Evolutionary conservation across 2,329 filamentous ascomycete genomes (phyloP), one percentile per base, ranked within the genome.

Genomic region (Pyrenophora tritici-repentis): DNA sequence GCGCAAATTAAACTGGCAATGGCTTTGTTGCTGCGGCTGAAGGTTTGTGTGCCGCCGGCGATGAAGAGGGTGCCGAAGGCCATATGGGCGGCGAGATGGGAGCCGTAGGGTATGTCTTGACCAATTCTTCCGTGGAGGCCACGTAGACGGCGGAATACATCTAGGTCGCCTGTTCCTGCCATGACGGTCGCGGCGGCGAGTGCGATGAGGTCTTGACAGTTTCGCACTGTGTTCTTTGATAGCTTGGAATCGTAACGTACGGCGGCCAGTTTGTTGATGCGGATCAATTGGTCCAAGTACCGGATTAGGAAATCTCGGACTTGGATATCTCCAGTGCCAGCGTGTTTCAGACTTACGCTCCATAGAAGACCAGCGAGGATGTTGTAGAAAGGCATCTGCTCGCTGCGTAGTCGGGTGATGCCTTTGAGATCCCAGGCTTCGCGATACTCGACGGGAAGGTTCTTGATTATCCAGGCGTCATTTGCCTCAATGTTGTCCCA

Each of bases 161-260:
- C 77, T 16, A 99, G 78, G 67, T 99, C 95, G 33, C 95, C 94
- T 0, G 91, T 96, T 22, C 94, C 94, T 5, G 95, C 91, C 93
- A 97, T 97, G 43, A 97, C 90, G 2, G 89, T 90, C 0, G 94
- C 87, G 17, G 86, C 85, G 5, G 91, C 88, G 5, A 99, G 78
- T 1, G 90, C 90, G 9, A 97, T 76, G 2, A 95, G 80, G 67
- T 97, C 92, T 65, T 97, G 90, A 66, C 94, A 97, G 78, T 95
- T 95, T 32, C 91, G 84, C 2, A 92, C 87, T 6, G 92, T 93
- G 45, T 89, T 88, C 29, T 90, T 83, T 2, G 93, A 86, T 13
- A 97, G 81, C 65, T 90, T 91, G 36, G 89, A 86, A 67, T 99
- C 95, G 68, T 96, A 97, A 36, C 83, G 81, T 3, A 77, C 61